These are phyloP conservation scores for Candida awuae DNA, from an alignment of 805 yeast genomes.

Conservation along the genomic window DNA sequence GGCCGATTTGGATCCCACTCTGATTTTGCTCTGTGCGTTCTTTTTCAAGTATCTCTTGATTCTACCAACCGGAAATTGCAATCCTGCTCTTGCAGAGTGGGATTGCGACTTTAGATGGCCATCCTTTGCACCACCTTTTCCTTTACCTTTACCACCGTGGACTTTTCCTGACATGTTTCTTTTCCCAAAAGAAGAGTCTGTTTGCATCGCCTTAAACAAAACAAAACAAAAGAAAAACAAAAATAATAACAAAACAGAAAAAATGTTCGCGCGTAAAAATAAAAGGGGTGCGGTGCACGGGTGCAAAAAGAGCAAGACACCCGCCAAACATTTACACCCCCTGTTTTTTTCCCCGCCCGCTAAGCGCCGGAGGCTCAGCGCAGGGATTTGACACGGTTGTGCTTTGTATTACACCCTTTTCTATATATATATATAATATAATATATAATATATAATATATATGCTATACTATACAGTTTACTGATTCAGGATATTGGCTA, in stretches of 20 bases:
- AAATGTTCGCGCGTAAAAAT: too few relatives aligned
- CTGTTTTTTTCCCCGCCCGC: too few relatives aligned
- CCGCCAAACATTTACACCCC: too few relatives aligned
- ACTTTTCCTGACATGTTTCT: slow-evolving; percentile 71
- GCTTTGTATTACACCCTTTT: too few relatives aligned
- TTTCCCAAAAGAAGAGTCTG: background rate
- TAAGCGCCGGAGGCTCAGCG: too few relatives aligned
- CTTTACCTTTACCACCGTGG: slow-evolving; percentile 93
- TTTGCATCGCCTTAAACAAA: background rate
- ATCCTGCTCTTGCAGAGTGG: slow-evolving; percentile 90
- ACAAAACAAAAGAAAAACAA: background rate
- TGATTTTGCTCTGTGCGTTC: slow-evolving; percentile 67
- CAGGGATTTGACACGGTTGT: too few relatives aligned
- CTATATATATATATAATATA: too few relatives aligned
- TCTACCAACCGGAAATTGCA: slow-evolving; percentile 98
- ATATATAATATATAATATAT: too few relatives aligned
- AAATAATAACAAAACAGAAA: slow-evolving; percentile 4
- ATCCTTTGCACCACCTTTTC: slow-evolving; percentile 81
- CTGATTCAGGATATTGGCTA: too few relatives aligned
- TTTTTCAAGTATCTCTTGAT: slow-evolving; percentile 91
- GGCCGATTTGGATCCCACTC: slow-evolving; percentile 76
- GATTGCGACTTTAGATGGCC: slow-evolving; percentile 54
- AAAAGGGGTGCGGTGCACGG: too few relatives aligned
- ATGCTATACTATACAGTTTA: too few relatives aligned
- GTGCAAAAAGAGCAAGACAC: too few relatives aligned